Conservation (phyloP, 108 stramenopile genomes). For the Fragilaria radians region DNA sequence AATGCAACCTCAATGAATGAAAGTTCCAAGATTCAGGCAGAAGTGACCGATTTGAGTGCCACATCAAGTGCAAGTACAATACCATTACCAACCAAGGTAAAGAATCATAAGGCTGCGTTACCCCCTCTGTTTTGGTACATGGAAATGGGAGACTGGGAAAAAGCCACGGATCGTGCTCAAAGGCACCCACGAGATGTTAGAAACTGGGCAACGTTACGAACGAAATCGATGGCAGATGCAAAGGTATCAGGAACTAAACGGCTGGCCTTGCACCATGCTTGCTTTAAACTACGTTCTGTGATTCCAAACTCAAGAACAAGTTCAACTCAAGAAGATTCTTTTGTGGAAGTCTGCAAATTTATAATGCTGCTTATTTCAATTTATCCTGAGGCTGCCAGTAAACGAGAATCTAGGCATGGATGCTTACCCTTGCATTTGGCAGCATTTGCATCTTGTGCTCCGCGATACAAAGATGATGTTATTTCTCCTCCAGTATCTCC, state of each 20-base stretch:
- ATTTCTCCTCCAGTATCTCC: background rate
- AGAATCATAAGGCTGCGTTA: slow-evolving; percentile 9
- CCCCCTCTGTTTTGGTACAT: slow-evolving; percentile 48
- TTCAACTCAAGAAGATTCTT: slow-evolving; percentile 42
- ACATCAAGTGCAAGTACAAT: no score
- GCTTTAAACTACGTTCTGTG: slow-evolving; percentile 72
- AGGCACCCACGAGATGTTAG: slow-evolving; percentile 46
- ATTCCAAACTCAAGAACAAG: slow-evolving; percentile 16
- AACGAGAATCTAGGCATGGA: slow-evolving; percentile 79
- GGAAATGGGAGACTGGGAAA: slow-evolving; percentile 46
- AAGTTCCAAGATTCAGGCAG: no score
- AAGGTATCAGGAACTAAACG: slow-evolving; percentile 63
- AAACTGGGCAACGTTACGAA: slow-evolving; percentile 38
- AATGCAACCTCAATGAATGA: no score
- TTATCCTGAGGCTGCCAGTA: slow-evolving; percentile 72
- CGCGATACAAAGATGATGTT: slow-evolving; percentile 6
- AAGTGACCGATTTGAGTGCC: no score
- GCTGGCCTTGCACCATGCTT: slow-evolving; percentile 78
- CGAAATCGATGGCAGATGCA: slow-evolving; percentile 14
- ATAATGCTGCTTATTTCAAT: slow-evolving; percentile 55
- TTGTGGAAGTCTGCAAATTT: slow-evolving; percentile 69
- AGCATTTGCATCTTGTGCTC: slow-evolving; percentile 74
- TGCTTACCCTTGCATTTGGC: slow-evolving; percentile 83
- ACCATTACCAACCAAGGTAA: no score
- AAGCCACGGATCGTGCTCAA: slow-evolving; percentile 34